A percentile compares a stretch with the other conserved stretches of the same genome.
Conservation (phyloP, 306 rosid species). For the Rubus idaeus region DNA sequence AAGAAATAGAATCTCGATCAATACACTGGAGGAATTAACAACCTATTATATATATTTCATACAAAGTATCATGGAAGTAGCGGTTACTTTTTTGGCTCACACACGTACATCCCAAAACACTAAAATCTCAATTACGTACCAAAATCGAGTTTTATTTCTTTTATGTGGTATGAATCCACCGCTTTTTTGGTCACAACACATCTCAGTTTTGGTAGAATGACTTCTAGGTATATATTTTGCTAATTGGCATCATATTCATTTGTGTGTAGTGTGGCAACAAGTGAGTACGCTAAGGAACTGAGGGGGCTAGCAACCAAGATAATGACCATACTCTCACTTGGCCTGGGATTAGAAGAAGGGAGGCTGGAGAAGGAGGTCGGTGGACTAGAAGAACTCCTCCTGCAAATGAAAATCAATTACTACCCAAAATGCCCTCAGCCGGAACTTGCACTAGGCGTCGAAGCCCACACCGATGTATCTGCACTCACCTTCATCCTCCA, state of each 20-base stretch:
- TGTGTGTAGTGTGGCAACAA: slow-evolving; percentile 52
- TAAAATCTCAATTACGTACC: too few relatives aligned
- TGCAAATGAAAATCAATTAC: slow-evolving; percentile 81
- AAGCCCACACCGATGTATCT: slow-evolving; percentile 82
- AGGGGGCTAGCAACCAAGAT: slow-evolving; percentile 61
- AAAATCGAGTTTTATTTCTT: too few relatives aligned
- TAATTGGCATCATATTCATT: background rate
- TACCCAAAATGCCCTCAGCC: slow-evolving; percentile 91
- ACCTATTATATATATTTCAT: too few relatives aligned
- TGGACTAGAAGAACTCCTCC: slow-evolving; percentile 71
- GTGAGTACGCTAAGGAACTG: slow-evolving; percentile 59
- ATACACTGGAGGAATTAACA: too few relatives aligned
- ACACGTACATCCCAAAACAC: background rate
- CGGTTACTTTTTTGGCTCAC: too few relatives aligned
- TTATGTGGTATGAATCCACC: too few relatives aligned
- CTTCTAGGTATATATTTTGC: background rate
- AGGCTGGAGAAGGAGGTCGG: slow-evolving; percentile 80
- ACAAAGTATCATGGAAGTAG: too few relatives aligned
- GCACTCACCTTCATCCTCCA: slow-evolving; percentile 83
- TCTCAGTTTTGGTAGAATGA: background rate
- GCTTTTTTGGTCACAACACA: background rate
- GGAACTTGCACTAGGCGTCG: slow-evolving; percentile 79
- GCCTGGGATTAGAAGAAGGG: slow-evolving; percentile 67
- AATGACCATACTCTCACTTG: slow-evolving; percentile 49
- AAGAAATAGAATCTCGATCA: too few relatives aligned